Evolutionary conservation across 345 rosid genomes (phyloP), one percentile per base, ranked within the genome.

Genomic region (Eucalyptus erythrocorys): DNA sequence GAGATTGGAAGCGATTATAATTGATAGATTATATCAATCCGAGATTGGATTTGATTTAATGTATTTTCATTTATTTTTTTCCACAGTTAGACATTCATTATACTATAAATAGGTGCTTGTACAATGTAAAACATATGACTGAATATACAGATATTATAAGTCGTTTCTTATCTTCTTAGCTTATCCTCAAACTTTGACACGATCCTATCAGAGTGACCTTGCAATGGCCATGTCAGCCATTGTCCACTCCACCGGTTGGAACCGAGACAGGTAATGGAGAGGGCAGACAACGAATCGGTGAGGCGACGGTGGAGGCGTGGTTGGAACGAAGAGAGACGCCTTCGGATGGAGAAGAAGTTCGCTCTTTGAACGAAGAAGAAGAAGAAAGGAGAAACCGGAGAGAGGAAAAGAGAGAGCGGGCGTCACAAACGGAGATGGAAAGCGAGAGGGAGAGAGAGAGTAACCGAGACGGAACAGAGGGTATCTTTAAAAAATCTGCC

Each of bases 131-230:
- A 51, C 57, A 51, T 51, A 51, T 51, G 57, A 21, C 57, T 51
- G 26, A 51, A 21, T 51, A 51, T 51, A 51, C 2, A 51, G 26
- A 51, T 19, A 3, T 51, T 51, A 51, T 8, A 51, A 51, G 57
- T 21, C 57, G 2, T 51, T 51, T 51, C 26, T 51, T 26, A 51
- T 51, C 57, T 51, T 51, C 57, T 51, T 51, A 51, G 57, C 57
- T 51, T 51, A 51, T 51, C 57, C 57, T 51, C 57, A 51, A 21
- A 51, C 57, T 51, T 51, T 21, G 57, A 51, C 57, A 76, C 16
- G 95, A 92, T 8, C 93, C 96, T 42, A 93, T 89, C 10, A 95
- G 6, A 66, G 40, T 9, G 79, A 32, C 40, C 12, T 32, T 66
- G 11, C 79, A 34, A 34, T 66, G 42, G 79, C 42, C 79, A 66